Base-by-base conservation (phyloP, 2,329 filamentous ascomycete species). In the Elsinoe ampelina region DNA sequence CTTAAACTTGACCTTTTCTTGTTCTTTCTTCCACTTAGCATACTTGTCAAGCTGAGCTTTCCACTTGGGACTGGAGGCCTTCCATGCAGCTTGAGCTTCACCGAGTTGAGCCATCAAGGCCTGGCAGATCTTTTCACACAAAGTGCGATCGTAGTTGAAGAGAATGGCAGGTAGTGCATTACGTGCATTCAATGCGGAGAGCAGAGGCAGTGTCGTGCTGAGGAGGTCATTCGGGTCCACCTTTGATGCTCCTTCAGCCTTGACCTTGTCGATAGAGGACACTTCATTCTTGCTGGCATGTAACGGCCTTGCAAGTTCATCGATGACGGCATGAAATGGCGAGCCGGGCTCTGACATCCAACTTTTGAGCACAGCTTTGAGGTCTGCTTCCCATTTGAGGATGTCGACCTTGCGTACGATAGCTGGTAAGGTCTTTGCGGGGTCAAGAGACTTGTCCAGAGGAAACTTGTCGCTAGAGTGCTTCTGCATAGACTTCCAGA, bases 61-160 rank as follows among this genome's bases (percentile, higher is more conserved):
- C 86, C 86, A 90, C 22, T 74, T 73, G 0, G 76, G 67, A 57
- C 78, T 80, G 0, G 73, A 73, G 50, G 79, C 71, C 63, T 84
- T 83, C 74, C 80, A 86, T 6, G 66, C 62, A 0, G 71, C 61
- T 63, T 88, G 85, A 0, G 79, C 77, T 1, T 73, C 64, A 51
- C 76, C 65, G 0, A 90, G 71, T 58, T 81, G 73, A 0, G 68
- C 62, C 1, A 84, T 66, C 0, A 90, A 63, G 0, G 69, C 63
- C 20, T 67, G 62, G 22, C 80, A 77, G 26, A 86, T 78, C 8
- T 68, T 67, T 67, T 89, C 86, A 63, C 87, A 91, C 30, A 73
- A 69, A 1, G 69, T 68, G 48, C 86, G 81, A 61, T 90, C 84
- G 62, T 87, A 92, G 65, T 88, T 87, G 74, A 92, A 92, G 1